Conservation (phyloP, 257 asterid genomes). For the Knoxia roxburghii region DNA sequence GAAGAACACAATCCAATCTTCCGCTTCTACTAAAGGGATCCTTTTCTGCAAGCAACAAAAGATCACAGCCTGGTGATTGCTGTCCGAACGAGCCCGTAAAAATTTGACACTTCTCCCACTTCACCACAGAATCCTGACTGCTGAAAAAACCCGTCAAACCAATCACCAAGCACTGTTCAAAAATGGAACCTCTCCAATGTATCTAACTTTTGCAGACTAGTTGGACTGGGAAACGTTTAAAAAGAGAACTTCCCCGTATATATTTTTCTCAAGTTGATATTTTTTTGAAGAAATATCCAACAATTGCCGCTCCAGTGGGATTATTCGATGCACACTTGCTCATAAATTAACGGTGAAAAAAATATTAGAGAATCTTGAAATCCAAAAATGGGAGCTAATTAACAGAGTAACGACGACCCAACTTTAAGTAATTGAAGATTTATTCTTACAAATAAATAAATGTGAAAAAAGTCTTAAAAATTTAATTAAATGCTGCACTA, state of each 20-base stretch:
- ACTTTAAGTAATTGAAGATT: too few species aligned
- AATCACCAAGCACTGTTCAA: slow-evolving; percentile 13
- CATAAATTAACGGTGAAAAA: neutral
- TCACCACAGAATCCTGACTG: neutral
- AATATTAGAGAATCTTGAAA: neutral
- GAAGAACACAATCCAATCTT: neutral
- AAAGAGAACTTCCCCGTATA: neutral
- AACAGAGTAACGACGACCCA: neutral
- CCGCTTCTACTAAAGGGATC: neutral
- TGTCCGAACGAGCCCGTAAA: neutral
- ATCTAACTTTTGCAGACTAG: neutral
- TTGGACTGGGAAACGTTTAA: neutral
- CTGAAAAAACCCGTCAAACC: slow-evolving; percentile 6
- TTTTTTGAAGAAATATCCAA: slow-evolving; percentile 1
- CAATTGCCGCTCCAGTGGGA: slow-evolving; percentile 1
- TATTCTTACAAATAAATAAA: too few species aligned
- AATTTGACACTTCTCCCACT: too few species aligned
- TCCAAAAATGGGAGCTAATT: neutral
- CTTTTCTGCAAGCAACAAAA: neutral
- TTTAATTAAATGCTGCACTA: too few species aligned
- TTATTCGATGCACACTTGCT: neutral
- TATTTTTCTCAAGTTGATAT: neutral
- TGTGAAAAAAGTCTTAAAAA: too few species aligned
- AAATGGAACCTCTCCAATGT: slow-evolving; percentile 8
- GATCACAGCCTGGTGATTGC: slow-evolving; percentile 11